Conservation (phyloP, 2,329 filamentous ascomycete genomes). For the Ophidiomyces ophidiicola region DNA sequence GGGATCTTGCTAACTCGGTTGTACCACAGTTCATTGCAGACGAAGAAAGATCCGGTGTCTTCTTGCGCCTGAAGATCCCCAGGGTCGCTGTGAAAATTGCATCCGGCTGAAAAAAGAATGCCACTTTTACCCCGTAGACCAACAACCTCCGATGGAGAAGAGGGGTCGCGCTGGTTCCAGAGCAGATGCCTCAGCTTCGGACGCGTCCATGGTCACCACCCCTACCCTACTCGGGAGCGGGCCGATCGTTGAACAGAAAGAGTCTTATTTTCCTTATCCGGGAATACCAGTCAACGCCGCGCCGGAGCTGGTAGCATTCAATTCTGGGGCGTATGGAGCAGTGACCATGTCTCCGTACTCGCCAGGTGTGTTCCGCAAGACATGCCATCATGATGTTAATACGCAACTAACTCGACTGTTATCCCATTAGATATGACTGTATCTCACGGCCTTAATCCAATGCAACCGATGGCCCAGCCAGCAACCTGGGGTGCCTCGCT, state of each 20-base stretch:
- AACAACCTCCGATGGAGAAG: conserved; percentile 46
- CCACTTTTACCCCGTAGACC: conserved; percentile 81
- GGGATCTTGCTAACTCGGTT: conserved; percentile 5
- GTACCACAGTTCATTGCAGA: conserved; percentile 65
- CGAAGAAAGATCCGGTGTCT: conserved; percentile 89
- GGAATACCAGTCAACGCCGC: conserved; percentile 25
- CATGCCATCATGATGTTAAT: not conserved
- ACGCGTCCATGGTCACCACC: conserved; percentile 40
- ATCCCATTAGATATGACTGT: conserved; percentile 21
- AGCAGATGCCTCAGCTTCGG: conserved; percentile 33
- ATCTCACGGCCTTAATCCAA: conserved; percentile 21
- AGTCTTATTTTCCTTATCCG: conserved; percentile 29
- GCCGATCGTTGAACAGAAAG: conserved; percentile 24
- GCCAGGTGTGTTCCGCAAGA: conserved; percentile 23
- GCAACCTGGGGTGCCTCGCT: conserved; percentile 31
- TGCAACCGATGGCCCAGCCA: conserved; percentile 25
- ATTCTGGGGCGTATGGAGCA: conserved; percentile 22
- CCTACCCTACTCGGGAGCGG: conserved; percentile 30
- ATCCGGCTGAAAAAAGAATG: conserved; percentile 91
- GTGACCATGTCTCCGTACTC: conserved; percentile 27
- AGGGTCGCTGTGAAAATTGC: conserved; percentile 78
- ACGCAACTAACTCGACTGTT: conserved; percentile 10
- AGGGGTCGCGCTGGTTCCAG: conserved; percentile 36
- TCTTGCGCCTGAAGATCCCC: conserved; percentile 56
- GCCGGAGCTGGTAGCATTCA: conserved; percentile 27